A percentile compares a stretch with the other conserved stretches of the same genome.
phyloP scores from a whole-genome alignment of 495 filamentous ascomycete genomes.

The Penicillium verhagenii region DNA sequence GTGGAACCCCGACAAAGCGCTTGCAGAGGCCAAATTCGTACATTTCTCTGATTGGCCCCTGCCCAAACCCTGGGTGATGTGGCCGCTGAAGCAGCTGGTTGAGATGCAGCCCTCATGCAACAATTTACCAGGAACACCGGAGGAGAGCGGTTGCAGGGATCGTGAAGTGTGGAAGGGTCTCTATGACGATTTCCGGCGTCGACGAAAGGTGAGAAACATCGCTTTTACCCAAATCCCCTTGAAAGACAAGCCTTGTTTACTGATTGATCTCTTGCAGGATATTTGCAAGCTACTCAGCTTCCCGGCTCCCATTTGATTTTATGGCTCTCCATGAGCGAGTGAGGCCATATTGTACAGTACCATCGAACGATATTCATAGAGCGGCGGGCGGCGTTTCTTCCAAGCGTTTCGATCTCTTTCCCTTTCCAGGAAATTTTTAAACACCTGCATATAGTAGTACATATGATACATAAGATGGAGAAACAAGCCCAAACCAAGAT shows the following conservation, averaged over 20 bases:
- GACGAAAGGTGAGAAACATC: conserved; percentile 59
- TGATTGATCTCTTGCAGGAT: conserved; percentile 28
- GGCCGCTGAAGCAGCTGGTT: conserved; percentile 51
- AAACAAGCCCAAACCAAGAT: background rate
- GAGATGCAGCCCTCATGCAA: conserved; percentile 61
- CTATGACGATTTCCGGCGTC: conserved; percentile 64
- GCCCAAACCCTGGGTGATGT: conserved; percentile 76
- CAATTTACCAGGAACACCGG: conserved; percentile 41
- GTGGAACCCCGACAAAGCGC: conserved; percentile 66
- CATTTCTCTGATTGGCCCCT: conserved; percentile 83
- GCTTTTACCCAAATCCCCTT: no score
- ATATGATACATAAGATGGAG: no score
- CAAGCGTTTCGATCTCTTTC: no score
- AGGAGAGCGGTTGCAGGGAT: conserved; percentile 57
- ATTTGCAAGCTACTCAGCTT: conserved; percentile 50
- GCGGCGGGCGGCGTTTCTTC: background rate
- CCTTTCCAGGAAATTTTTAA: no score
- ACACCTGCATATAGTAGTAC: no score
- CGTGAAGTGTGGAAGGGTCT: conserved; percentile 68
- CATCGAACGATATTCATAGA: background rate
- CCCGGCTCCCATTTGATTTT: conserved; percentile 41
- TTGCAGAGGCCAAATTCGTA: conserved; percentile 69
- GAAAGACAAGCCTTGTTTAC: no score
- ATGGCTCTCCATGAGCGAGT: background rate
- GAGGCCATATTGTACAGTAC: conserved; percentile 9